These are phyloP conservation scores for Theobroma grandiflorum DNA, from an alignment of 441 rosid species.

Conservation along the genomic window DNA sequence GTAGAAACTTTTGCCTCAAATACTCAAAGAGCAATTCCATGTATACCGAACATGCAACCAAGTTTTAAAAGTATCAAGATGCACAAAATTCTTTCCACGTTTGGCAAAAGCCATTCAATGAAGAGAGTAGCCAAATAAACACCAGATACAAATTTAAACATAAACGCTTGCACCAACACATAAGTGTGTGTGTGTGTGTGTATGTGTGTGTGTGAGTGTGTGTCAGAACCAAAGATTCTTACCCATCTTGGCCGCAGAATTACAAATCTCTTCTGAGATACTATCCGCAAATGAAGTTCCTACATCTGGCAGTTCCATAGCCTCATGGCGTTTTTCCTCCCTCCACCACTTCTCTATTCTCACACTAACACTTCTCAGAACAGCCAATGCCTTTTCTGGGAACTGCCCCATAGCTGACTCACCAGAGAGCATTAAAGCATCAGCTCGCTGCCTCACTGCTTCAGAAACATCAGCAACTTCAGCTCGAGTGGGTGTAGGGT, in stretches of 20 bases:
- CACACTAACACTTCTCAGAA: constrained; percentile 86
- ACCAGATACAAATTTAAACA: neutral
- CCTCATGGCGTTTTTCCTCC: constrained; percentile 85
- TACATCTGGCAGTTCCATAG: constrained; percentile 70
- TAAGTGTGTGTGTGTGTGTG: neutral
- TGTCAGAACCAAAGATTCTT: constrained; percentile 30
- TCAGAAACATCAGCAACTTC: constrained; percentile 99
- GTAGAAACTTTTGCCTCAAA: neutral
- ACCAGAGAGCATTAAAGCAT: constrained; percentile 98
- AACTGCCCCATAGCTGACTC: constrained; percentile 99
- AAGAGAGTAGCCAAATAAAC: neutral
- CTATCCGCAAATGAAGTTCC: constrained; percentile 74
- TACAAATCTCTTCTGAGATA: constrained; percentile 95
- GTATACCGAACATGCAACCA: neutral
- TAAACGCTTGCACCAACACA: neutral
- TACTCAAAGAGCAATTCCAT: neutral
- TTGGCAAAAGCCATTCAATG: neutral
- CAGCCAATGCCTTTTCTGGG: constrained; percentile 91
- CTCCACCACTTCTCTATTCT: constrained; percentile 99
- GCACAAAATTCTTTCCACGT: neutral
- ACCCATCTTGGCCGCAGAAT: constrained; percentile 99
- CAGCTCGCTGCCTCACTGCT: constrained; percentile 95
- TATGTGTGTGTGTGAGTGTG: neutral
- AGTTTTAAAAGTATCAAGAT: neutral
- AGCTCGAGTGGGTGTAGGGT: constrained; percentile 99